Evolutionary conservation across 148 eudicot genomes (phyloP), one percentile per base, ranked within the genome.

Genomic region (Chenopodium album): DNA sequence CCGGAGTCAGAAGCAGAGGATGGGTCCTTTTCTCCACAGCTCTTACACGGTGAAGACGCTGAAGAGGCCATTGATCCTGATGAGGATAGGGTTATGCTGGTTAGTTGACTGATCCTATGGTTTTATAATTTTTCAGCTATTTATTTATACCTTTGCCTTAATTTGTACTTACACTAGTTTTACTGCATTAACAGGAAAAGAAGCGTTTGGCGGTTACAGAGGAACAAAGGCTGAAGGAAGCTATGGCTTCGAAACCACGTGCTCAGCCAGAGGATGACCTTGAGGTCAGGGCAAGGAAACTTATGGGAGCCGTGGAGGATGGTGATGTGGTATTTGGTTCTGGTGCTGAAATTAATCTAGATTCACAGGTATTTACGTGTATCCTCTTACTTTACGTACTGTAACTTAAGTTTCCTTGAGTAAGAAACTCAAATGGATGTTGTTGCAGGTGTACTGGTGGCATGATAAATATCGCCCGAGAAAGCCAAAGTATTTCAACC

Each of bases 41-140:
- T 94, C 37, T 78, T 96, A 73, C 93, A 94, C 41, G 92, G 90
- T 74, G 97, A 94, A 74, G 98, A 94, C 41, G 47, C 87, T 86
- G 99, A 96, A 83, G 98, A 94, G 86, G 98, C 97, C n/a, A 89
- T 96, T 87, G 98, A 96, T 82, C 99, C 99, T 74, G 99, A 91
- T 52, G 97, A 90, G 85, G 99, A 94, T 85, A 90, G 80, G 86
- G 91, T 88, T 70, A 86, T 91, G 65, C 80, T 94, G 91, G 98
- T 95, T 81, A 87, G 68, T 79, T 34, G 66, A 75, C 44, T 80
- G 50, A 4, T 71, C 59, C 41, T 74, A 34, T 52, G 2, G 50
- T 66, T 32, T 54, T 23, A 32, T 70, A 48, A 16, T 46, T 32
- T 16, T 76, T 32, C 29, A 9, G 20, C 56, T 65, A 3, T 12